Evolutionary conservation across 139 green algal species (phyloP), one percentile per base, ranked within the genome.

Genomic region (Nannochloris sp.): DNA sequence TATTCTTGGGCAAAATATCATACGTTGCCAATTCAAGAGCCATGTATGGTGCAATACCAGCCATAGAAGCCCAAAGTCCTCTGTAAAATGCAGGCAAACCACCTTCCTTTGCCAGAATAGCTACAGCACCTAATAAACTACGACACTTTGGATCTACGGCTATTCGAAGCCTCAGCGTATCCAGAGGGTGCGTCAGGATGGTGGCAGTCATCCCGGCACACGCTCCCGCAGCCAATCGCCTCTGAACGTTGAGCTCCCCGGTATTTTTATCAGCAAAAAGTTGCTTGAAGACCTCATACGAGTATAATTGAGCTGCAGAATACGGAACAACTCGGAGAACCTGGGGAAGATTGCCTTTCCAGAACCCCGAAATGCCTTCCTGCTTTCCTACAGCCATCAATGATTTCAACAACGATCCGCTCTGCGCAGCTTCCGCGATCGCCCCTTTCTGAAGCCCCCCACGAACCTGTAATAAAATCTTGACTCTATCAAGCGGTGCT

Each of bases 1-100:
- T 55, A 6, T 78, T 36, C 43, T 83, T 75, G 23, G 75, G 84
- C 33, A 88, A 69, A 3, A 86, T 55, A 68, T 91, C 84, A 59
- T 80, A 90, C 37, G 71, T 62, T 2, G 75, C 72, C 28, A 91
- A 74, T 66, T 93, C 86, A 2, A 93, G 50, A 2, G 81, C 86
- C 82, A 90, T 89, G 72, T 93, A 93, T 11, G 86, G 86, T 0
- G 83, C 80, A 51, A 91, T 91, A 78, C 79, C 83, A 31, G 86
- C 43, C 59, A 91, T 66, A 14, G 85, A 83, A 14, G 83, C 74
- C 17, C 71, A 78, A 25, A 93, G 59, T 29, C 86, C 86, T 20
- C 83, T 61, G 74, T 86, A 91, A 59, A 89, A 86, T 25, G 79
- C 79, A 2, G 48, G 49, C 29, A 76, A 59, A 26, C 81, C 75